Evolutionary conservation across 805 yeast species (phyloP).

Genomic region (Starmerella floris): DNA sequence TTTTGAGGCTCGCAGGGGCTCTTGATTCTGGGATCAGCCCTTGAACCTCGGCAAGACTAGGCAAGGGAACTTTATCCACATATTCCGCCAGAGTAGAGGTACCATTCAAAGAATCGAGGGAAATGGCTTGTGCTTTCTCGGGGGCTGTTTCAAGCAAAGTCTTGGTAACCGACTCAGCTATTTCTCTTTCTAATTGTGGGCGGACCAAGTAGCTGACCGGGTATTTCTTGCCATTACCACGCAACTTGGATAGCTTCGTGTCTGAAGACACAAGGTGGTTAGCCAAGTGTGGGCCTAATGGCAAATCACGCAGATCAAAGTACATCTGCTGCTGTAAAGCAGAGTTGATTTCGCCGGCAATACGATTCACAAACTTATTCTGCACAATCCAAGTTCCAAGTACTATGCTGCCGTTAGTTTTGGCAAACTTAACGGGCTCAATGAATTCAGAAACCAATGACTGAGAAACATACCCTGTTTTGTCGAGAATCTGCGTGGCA

Average conservation of each 20-base stretch:
- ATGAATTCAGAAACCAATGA: not conserved
- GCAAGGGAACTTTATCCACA: conserved; percentile 6
- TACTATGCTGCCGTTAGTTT: conserved; percentile 1
- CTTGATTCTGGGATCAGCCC: not conserved
- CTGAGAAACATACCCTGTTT: conserved; percentile 5
- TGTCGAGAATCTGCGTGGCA: not conserved
- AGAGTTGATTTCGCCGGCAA: not conserved
- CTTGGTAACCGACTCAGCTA: not conserved
- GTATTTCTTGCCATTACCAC: not conserved
- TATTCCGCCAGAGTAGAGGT: conserved; percentile 3
- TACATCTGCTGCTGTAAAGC: conserved; percentile 7
- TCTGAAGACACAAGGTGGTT: conserved; percentile 4
- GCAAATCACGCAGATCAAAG: conserved; percentile 12
- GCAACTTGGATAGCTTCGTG: conserved; percentile 3
- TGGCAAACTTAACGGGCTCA: conserved; percentile 9
- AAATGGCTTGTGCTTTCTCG: not conserved
- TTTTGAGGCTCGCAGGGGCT: conserved; percentile 5
- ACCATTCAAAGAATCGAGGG: conserved; percentile 5
- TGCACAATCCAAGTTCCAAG: conserved; percentile 8
- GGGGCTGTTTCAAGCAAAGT: not conserved
- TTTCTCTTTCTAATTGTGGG: conserved; percentile 12
- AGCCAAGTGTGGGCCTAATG: conserved; percentile 7
- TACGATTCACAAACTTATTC: conserved; percentile 3
- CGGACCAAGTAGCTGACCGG: conserved; percentile 7
- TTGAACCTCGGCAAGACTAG: conserved; percentile 1